A percentile compares a stretch with the other conserved stretches of the same genome.
These are phyloP conservation scores for Mitragyna speciosa DNA, from an alignment of 257 asterid genomes.

Conservation along the genomic window DNA sequence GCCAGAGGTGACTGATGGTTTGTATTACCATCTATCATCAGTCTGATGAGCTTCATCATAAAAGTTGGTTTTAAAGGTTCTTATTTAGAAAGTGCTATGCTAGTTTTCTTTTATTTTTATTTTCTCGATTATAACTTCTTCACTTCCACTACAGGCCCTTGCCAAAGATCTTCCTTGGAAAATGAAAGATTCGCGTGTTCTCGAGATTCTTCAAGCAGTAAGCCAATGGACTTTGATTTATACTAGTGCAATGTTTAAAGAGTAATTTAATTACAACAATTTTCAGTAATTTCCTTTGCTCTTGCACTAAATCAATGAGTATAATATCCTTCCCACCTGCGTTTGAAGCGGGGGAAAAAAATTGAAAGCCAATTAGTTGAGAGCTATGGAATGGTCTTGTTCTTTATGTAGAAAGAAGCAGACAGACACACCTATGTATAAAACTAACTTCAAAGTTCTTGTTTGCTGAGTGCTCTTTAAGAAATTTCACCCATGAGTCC, in stretches of 20 bases:
- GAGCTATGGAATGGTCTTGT: neutral
- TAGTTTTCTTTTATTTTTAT: neutral
- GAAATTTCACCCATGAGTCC: neutral
- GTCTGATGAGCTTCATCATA: neutral
- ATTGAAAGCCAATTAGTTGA: neutral
- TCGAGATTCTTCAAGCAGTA: constrained; percentile 98
- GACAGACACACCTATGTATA: no score
- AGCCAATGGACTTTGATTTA: constrained; percentile 16
- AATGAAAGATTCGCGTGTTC: constrained; percentile 89
- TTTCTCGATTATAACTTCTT: neutral
- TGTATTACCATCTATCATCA: no score
- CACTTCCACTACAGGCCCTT: constrained; percentile 60
- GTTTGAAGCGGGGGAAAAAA: neutral
- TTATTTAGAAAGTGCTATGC: neutral
- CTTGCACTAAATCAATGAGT: neutral
- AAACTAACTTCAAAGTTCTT: neutral
- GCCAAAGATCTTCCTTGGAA: constrained; percentile 99
- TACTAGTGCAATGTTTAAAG: neutral
- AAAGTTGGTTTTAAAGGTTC: neutral
- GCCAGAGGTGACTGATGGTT: neutral
- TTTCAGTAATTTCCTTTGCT: neutral
- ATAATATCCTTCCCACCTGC: neutral
- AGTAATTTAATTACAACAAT: neutral
- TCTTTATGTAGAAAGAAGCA: neutral
- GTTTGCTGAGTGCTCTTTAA: neutral